Evolutionary conservation across 305 asterid genomes (phyloP).

Genomic region (Petunia hybrid): DNA sequence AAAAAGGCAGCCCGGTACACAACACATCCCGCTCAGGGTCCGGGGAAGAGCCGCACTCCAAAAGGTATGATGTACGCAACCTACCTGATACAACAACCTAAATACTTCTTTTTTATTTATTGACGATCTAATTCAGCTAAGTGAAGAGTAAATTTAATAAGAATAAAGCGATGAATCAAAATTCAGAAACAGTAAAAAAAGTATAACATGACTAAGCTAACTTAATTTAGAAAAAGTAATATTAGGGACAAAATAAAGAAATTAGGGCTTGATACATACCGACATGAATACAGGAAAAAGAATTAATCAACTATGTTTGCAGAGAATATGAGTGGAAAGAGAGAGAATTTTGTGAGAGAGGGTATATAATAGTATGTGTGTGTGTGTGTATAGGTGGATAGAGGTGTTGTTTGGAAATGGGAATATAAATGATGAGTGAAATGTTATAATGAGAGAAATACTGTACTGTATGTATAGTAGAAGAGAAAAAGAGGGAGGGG

Average conservation of each 20-base stretch:
- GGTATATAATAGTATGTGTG: neutral
- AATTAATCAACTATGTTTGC: neutral
- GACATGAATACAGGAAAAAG: neutral
- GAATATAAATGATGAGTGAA: neutral
- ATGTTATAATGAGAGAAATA: neutral
- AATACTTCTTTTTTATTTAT: neutral
- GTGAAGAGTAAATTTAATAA: neutral
- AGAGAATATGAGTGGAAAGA: neutral
- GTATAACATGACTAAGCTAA: neutral
- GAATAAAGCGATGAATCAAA: slow-evolving; percentile 9
- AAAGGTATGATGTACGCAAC: too few relatives aligned
- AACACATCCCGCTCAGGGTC: too few relatives aligned
- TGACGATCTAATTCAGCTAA: neutral
- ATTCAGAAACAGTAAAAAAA: neutral
- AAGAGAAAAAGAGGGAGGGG: neutral
- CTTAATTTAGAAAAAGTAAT: neutral
- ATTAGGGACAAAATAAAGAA: neutral
- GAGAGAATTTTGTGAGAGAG: neutral
- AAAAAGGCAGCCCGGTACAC: too few relatives aligned
- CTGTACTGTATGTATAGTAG: neutral
- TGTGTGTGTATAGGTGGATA: neutral
- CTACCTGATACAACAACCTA: neutral
- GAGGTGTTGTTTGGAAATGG: neutral
- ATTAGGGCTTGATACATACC: neutral
- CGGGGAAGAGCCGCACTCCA: too few relatives aligned